These are phyloP conservation scores for Leccinum rimulosum DNA, from an alignment of 768 basidiomycete species.

Conservation along the genomic window DNA sequence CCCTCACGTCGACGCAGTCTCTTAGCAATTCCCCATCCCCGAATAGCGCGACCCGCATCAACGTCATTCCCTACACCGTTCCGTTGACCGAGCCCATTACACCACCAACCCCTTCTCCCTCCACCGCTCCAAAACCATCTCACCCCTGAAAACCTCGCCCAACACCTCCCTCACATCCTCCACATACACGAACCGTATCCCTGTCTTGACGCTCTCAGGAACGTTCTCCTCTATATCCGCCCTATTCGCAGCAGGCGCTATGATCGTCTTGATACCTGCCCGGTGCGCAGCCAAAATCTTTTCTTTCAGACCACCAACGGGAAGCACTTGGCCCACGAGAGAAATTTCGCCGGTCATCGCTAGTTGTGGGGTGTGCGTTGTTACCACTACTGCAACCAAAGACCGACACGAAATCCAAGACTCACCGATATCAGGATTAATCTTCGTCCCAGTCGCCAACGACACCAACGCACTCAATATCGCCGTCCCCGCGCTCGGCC, in stretches of 20 bases:
- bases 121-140: constrained; percentile 60
- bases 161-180: constrained; percentile 90
- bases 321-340: constrained; percentile 91
- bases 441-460: constrained; percentile 80
- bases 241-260: constrained; percentile 84
- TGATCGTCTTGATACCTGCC: constrained; percentile 90
- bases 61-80: neutral
- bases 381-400: neutral
- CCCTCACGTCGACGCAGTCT: neutral
- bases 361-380: constrained; percentile 29
- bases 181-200: constrained; percentile 93
- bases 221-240: constrained; percentile 98
- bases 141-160: constrained; percentile 77
- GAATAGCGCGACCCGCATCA: neutral
- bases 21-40: neutral
- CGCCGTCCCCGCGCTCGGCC: constrained; percentile 95
- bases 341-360: constrained; percentile 99
- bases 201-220: constrained; percentile 91
- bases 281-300: constrained; percentile 97
- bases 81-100: constrained; percentile 7
- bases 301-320: constrained; percentile 94
- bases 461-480: constrained; percentile 89
- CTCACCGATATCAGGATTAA: constrained; percentile 87
- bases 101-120: constrained; percentile 50
- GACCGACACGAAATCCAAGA: constrained; percentile 2